A percentile compares a stretch with the other conserved stretches of the same genome.
phyloP scores from a whole-genome alignment of 768 basidiomycete species.

The Russula sp. region DNA sequence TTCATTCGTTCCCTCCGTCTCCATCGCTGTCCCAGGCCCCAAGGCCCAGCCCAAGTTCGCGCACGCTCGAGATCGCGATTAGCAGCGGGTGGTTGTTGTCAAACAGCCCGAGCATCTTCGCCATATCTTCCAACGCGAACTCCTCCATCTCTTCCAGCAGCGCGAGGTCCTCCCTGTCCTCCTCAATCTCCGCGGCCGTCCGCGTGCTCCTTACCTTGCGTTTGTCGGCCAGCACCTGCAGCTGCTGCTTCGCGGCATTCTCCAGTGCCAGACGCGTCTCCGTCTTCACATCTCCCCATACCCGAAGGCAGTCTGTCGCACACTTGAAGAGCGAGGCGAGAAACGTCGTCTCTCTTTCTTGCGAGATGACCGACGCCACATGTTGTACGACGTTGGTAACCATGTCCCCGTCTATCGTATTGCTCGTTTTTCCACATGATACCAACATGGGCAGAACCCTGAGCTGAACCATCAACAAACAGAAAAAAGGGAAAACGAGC shows the following conservation, averaged over 20 bases:
- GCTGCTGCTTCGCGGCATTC: slow-evolving; percentile 66
- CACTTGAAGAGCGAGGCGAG: slow-evolving; percentile 71
- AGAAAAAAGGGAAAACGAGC: not conserved
- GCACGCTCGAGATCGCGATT: slow-evolving; percentile 64
- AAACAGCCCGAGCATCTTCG: slow-evolving; percentile 49
- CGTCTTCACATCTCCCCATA: slow-evolving; percentile 49
- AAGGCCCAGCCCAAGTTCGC: slow-evolving; percentile 52
- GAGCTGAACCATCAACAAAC: not conserved
- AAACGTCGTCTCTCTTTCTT: slow-evolving; percentile 73
- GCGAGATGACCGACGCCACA: slow-evolving; percentile 49
- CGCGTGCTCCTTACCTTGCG: slow-evolving; percentile 49
- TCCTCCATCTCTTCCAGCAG: slow-evolving; percentile 80
- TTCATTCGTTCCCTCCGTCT: slow-evolving; percentile 9
- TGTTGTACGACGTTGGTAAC: slow-evolving; percentile 64
- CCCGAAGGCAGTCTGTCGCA: slow-evolving; percentile 53
- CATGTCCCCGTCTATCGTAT: slow-evolving; percentile 32
- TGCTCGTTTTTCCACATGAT: slow-evolving; percentile 58
- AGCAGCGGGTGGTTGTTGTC: slow-evolving; percentile 59
- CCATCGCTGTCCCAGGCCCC: slow-evolving; percentile 31
- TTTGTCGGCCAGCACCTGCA: slow-evolving; percentile 61
- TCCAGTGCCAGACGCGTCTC: slow-evolving; percentile 51
- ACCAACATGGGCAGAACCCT: slow-evolving; percentile 72
- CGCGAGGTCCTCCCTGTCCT: slow-evolving; percentile 64
- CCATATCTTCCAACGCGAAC: slow-evolving; percentile 76
- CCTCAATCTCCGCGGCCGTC: slow-evolving; percentile 32